phyloP scores from a whole-genome alignment of 495 filamentous ascomycete genomes.

The Tuber calosporum region DNA sequence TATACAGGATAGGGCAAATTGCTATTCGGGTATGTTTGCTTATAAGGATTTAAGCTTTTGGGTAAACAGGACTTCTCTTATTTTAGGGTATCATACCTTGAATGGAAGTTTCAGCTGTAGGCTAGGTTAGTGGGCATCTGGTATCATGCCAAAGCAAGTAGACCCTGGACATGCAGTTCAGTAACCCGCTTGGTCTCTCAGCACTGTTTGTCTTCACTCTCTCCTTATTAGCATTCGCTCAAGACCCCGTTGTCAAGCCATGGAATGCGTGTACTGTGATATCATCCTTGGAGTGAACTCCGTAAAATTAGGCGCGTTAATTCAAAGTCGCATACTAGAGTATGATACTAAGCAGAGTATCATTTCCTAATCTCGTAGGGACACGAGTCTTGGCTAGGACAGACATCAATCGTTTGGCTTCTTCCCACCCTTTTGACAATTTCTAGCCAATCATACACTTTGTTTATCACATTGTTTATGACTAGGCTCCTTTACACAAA shows the following conservation, averaged over 20 bases:
- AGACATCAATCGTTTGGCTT: no score
- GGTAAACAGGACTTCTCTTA: background rate
- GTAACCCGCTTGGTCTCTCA: background rate
- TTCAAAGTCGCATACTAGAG: no score
- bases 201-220: conserved; percentile 7
- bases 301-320: background rate
- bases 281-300: background rate
- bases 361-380: no score
- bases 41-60: background rate
- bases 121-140: background rate
- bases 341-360: no score
- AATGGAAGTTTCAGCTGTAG: background rate
- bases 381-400: no score
- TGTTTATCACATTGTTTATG: no score
- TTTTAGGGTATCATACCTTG: background rate
- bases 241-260: background rate
- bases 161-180: background rate
- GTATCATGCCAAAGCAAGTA: background rate
- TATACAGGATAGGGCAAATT: background rate
- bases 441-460: no score
- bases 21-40: background rate
- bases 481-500: no score
- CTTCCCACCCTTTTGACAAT: no score
- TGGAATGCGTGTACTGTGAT: background rate
- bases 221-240: conserved; percentile 11